These are phyloP conservation scores for Rosa persica DNA, from an alignment of 306 rosid genomes.

Conservation along the genomic window DNA sequence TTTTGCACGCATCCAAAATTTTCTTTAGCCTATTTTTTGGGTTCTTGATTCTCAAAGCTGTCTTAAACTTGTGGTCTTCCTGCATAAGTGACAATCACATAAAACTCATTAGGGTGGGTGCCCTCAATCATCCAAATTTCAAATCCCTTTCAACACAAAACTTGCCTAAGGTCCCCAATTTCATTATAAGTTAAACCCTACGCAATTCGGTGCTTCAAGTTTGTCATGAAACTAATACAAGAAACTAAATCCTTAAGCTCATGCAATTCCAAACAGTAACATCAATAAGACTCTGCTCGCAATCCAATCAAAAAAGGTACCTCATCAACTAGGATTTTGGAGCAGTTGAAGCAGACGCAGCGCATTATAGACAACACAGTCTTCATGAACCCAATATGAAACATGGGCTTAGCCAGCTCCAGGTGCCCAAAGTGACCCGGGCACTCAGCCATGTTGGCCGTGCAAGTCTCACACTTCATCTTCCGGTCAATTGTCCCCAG, in stretches of 20 bases:
- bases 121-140: background rate
- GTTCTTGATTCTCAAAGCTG: constrained; percentile 76
- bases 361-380: constrained; percentile 82
- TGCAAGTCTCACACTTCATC: constrained; percentile 94
- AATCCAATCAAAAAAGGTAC: constrained; percentile 29
- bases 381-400: constrained; percentile 90
- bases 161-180: background rate
- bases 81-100: constrained; percentile 35
- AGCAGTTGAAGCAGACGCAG: constrained; percentile 93
- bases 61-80: constrained; percentile 92
- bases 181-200: background rate
- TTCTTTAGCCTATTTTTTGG: constrained; percentile 79
- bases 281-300: too few species aligned
- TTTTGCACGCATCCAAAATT: constrained; percentile 90
- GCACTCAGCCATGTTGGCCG: constrained; percentile 95
- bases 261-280: background rate
- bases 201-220: too few species aligned
- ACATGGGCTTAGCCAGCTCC: constrained; percentile 98
- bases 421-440: constrained; percentile 97
- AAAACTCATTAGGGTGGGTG: background rate
- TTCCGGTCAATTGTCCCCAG: constrained; percentile 93
- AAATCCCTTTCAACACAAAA: background rate
- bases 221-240: too few species aligned
- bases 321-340: constrained; percentile 87
- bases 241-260: too few species aligned